Base-by-base conservation (phyloP, 2,329 filamentous ascomycete genomes). In the Dactylellina parvicollis region DNA sequence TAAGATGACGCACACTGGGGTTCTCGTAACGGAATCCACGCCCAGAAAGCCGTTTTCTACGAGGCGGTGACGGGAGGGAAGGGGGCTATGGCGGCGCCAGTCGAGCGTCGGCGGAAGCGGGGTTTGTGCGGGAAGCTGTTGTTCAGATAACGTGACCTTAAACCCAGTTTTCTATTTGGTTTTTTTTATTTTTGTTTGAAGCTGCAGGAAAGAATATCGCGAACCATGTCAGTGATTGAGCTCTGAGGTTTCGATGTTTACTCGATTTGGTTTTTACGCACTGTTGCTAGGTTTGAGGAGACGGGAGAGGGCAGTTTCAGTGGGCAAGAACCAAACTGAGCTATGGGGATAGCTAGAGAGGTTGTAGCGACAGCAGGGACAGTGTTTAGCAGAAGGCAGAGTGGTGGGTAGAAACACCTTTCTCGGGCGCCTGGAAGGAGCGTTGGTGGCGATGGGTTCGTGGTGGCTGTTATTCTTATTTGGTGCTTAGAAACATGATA, bases 101-200 rank as follows among this genome's bases (percentile, higher is more conserved):
- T 40, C n/a, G n/a, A 40, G 36, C 5, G 10, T 44, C 2, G 40
- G 16, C 16, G 16, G 46, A 26, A 49, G 46, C 20, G 46, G 46
- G 46, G 46, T 49, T 49, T 30, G 46, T 22, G 46, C 10, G 20
- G 30, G 16, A 38, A 38, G 16, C 34, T 38, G 34, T 38, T 38
- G 34, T 38, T 38, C 34, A 60, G 52, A 57, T 74, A 67, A 67
- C 61, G 69, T 66, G 69, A 61, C 44, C 54, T 69, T 65, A 50
- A 74, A 72, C 46, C 40, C 52, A 18, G 65, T 74, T 66, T 72
- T 64, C 18, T 52, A 1, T 32, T 18, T 52, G n/a, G n/a, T 7
- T 52, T 18, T 52, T 26, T 52, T 52, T 30, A 56, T 74, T 65
- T 50, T 70, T 71, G 38, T 65, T 54, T 12, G 12, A n/a, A 40